These are phyloP conservation scores for Barbarea vulgaris DNA, from an alignment of 345 rosid genomes.

Conservation along the genomic window DNA sequence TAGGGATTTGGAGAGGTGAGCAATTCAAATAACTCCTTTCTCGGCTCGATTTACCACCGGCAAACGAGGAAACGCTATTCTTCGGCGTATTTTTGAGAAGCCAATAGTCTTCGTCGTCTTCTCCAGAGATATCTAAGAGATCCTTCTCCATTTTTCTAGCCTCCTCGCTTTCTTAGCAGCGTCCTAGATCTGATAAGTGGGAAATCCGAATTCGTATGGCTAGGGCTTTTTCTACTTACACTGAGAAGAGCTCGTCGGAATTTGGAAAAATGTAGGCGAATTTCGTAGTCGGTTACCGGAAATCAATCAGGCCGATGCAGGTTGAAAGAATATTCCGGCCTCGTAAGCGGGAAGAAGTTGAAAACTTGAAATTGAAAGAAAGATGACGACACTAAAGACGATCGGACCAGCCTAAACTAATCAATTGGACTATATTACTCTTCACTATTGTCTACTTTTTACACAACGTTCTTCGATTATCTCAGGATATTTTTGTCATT, in stretches of 20 bases:
- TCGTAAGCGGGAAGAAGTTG: constrained; percentile 41
- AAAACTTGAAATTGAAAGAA: constrained; percentile 33
- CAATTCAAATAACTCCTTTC: constrained; percentile 49
- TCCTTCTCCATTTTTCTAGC: constrained; percentile 60
- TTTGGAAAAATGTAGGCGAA: background rate
- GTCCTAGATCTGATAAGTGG: constrained; percentile 29
- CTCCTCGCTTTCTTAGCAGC: background rate
- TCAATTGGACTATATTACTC: background rate
- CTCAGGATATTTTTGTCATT: background rate
- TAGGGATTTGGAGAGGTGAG: constrained; percentile 68
- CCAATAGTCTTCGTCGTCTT: constrained; percentile 64
- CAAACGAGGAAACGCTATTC: constrained; percentile 35
- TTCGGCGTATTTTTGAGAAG: constrained; percentile 47
- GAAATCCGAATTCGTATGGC: background rate
- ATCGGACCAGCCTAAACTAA: background rate
- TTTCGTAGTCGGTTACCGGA: background rate
- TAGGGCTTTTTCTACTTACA: background rate
- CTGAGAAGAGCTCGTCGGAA: background rate
- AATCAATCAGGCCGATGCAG: background rate
- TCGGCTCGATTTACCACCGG: constrained; percentile 16
- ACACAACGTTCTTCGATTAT: constrained; percentile 5
- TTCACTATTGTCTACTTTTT: background rate
- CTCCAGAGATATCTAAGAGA: constrained; percentile 68
- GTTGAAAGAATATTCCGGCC: constrained; percentile 34
- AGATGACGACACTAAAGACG: constrained; percentile 24